Conservation (phyloP, 768 basidiomycete species). For the Kwoniella bestiolae region DNA sequence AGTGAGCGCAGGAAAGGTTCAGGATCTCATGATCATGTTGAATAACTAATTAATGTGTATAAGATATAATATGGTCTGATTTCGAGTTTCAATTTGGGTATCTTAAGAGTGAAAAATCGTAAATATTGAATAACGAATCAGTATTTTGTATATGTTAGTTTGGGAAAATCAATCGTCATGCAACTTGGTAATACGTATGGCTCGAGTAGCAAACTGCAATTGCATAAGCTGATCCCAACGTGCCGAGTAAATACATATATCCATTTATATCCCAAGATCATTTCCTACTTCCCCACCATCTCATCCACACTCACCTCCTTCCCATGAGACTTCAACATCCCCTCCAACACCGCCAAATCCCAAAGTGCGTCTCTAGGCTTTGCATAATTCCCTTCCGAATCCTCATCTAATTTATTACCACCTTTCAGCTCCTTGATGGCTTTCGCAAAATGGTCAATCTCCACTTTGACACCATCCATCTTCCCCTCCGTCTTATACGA, state of each 20-base stretch:
- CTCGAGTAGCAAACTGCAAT: no score
- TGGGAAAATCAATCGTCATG: no score
- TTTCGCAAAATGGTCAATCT: slow-evolving; percentile 54
- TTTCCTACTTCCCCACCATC: slow-evolving; percentile 28
- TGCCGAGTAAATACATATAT: no score
- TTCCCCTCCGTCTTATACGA: slow-evolving; percentile 60
- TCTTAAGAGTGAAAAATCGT: no score
- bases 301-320: slow-evolving; percentile 64
- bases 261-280: not conserved
- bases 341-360: slow-evolving; percentile 81
- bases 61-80: not conserved
- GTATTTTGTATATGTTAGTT: no score
- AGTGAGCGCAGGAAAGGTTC: no score
- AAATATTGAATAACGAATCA: no score
- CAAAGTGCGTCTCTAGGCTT: slow-evolving; percentile 68
- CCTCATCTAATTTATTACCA: slow-evolving; percentile 58
- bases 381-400: slow-evolving; percentile 63
- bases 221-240: no score
- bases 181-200: no score
- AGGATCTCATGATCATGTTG: no score
- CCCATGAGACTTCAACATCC: slow-evolving; percentile 71
- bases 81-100: no score
- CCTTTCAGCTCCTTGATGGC: slow-evolving; percentile 69
- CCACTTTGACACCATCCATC: slow-evolving; percentile 61
- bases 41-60: not conserved